Evolutionary conservation across 2,329 filamentous ascomycete species (phyloP).

Genomic region (Mollisiaceae sp.): DNA sequence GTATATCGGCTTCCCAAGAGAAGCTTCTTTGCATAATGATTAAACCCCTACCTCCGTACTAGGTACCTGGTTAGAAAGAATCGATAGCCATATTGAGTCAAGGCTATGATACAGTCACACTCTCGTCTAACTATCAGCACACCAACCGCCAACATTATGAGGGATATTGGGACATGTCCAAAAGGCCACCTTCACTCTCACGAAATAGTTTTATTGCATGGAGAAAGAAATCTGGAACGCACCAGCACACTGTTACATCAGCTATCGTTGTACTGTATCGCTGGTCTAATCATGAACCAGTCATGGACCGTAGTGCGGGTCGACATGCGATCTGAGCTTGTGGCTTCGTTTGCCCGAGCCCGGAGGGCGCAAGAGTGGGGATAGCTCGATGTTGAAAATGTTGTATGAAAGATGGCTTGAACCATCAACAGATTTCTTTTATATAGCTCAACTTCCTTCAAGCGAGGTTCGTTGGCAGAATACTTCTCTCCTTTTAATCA

Average conservation of each 20-base stretch:
- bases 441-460: neutral
- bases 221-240: neutral
- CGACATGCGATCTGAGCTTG: neutral
- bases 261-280: neutral
- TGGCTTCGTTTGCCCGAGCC: constrained; percentile 1
- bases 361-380: constrained; percentile 5
- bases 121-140: neutral
- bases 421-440: neutral
- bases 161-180: too few species aligned
- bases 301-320: neutral
- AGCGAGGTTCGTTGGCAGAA: neutral
- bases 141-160: neutral
- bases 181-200: neutral
- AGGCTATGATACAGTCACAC: neutral
- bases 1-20: too few species aligned
- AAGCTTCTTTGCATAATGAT: too few species aligned
- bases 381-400: neutral
- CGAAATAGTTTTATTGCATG: neutral
- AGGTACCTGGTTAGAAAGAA: too few species aligned
- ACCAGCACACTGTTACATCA: neutral
- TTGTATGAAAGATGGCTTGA: constrained; percentile 2
- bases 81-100: neutral
- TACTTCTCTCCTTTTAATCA: neutral
- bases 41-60: too few species aligned
- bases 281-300: neutral